Percentiles rank a stretch among this genome's conserved stretches.
Conservation (phyloP, 345 rosid genomes). For the Stellera chamaejasme region DNA sequence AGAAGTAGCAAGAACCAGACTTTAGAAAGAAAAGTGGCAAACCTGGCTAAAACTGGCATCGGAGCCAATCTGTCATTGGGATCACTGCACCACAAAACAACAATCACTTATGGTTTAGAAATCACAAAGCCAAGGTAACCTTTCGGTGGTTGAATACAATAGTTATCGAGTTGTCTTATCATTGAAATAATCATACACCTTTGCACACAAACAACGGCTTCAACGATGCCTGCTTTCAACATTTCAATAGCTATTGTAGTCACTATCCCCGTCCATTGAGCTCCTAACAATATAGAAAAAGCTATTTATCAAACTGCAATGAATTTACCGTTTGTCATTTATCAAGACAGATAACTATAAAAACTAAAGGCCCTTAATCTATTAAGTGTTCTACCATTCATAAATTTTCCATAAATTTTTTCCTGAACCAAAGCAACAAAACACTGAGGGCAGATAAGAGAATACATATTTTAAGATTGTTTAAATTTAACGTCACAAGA, state of each 20-base stretch:
- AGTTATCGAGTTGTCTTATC: neutral
- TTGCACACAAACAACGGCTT: slow-evolving; percentile 93
- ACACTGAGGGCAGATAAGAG: neutral
- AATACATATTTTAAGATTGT: neutral
- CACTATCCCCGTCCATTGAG: slow-evolving; percentile 97
- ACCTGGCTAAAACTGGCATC: slow-evolving; percentile 93
- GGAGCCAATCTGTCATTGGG: slow-evolving; percentile 88
- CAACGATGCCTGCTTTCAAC: slow-evolving; percentile 83
- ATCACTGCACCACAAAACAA: slow-evolving; percentile 42
- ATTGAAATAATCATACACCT: slow-evolving; percentile 36
- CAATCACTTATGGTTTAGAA: neutral
- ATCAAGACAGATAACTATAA: too few relatives aligned
- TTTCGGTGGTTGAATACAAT: neutral
- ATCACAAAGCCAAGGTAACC: neutral
- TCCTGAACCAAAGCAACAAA: too few relatives aligned
- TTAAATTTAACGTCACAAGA: neutral
- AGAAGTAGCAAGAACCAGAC: neutral
- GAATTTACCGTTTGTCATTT: too few relatives aligned
- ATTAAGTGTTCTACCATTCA: too few relatives aligned
- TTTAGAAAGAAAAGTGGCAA: slow-evolving; percentile 4
- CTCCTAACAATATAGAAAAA: slow-evolving; percentile 42
- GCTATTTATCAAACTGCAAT: too few relatives aligned
- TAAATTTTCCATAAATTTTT: too few relatives aligned
- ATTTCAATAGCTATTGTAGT: slow-evolving; percentile 93
- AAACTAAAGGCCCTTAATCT: too few relatives aligned